A percentile compares a stretch with the other conserved stretches of the same genome.
Evolutionary conservation across 2,329 filamentous ascomycete genomes (phyloP).

Genomic region (Aureobasidium sp.): DNA sequence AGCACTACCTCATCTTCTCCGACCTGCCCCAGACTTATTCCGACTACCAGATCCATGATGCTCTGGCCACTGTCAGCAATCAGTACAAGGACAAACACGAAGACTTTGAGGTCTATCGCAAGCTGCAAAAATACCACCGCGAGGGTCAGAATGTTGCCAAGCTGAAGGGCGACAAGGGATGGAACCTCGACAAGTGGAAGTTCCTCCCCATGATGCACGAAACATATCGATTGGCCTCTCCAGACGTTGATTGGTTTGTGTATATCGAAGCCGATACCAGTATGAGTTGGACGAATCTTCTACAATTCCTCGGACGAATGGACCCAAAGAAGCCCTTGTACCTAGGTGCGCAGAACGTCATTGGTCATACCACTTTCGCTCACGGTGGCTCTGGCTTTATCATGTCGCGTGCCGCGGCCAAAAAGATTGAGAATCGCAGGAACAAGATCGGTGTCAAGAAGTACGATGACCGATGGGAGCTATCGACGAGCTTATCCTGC

Average conservation of each 20-base stretch:
- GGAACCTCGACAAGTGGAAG: conserved; percentile 51
- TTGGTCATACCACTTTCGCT: conserved; percentile 32
- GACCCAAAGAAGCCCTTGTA: conserved; percentile 39
- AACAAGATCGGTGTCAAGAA: conserved; percentile 4
- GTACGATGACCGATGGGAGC: conserved; percentile 32
- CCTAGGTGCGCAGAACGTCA: conserved; percentile 37
- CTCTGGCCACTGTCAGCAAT: conserved; percentile 21
- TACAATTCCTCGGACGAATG: conserved; percentile 43
- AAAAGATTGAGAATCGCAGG: conserved; percentile 10
- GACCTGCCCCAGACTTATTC: conserved; percentile 41
- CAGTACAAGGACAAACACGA: conserved; percentile 23
- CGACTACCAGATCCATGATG: conserved; percentile 31
- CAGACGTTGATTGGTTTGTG: conserved; percentile 46
- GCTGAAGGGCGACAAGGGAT: conserved; percentile 33
- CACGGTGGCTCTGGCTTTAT: conserved; percentile 42
- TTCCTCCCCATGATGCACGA: conserved; percentile 49
- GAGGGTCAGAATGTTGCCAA: conserved; percentile 26
- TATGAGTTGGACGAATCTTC: conserved; percentile 37
- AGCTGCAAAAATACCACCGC: conserved; percentile 23
- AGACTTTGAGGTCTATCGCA: conserved; percentile 28
- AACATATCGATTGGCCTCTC: conserved; percentile 39
- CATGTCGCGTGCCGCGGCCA: conserved; percentile 34
- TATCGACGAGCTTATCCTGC: conserved; percentile 39
- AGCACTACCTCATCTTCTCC: conserved; percentile 40
- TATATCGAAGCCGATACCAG: conserved; percentile 51